These are phyloP conservation scores for Fusarium papillatum DNA, from an alignment of 2,329 filamentous ascomycete species.

Conservation along the genomic window DNA sequence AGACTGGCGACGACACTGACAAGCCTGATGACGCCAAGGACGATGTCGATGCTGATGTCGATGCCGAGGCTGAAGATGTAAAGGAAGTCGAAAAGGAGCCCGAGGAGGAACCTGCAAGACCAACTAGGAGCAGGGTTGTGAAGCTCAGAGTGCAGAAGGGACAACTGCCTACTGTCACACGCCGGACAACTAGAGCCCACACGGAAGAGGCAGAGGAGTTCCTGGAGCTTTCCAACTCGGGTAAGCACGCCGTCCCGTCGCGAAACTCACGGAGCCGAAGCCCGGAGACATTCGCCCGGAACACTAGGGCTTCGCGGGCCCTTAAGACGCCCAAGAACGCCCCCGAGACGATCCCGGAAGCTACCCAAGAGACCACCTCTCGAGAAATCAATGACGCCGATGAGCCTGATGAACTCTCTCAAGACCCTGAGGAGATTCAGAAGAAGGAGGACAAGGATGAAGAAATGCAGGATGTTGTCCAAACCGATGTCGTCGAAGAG, in stretches of 20 bases:
- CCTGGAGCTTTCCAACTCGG: slow-evolving; percentile 71
- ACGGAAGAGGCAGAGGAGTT: slow-evolving; percentile 69
- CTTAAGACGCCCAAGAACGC: slow-evolving; percentile 64
- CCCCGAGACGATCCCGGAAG: slow-evolving; percentile 65
- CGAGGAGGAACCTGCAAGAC: slow-evolving; percentile 37
- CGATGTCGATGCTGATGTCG: slow-evolving; percentile 34
- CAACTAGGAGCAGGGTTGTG: slow-evolving; percentile 55
- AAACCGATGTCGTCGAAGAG: slow-evolving; percentile 17
- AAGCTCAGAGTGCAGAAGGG: slow-evolving; percentile 58
- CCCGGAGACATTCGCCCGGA: slow-evolving; percentile 63
- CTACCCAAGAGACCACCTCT: slow-evolving; percentile 65
- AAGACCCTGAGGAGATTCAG: slow-evolving; percentile 45
- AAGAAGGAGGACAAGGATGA: slow-evolving; percentile 48
- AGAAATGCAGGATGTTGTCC: slow-evolving; percentile 43
- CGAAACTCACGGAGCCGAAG: slow-evolving; percentile 67
- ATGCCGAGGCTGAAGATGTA: slow-evolving; percentile 48
- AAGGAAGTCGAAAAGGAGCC: slow-evolving; percentile 45
- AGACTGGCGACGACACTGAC: slow-evolving; percentile 42
- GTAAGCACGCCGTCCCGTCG: slow-evolving; percentile 66
- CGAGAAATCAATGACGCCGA: slow-evolving; percentile 52
- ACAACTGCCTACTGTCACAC: slow-evolving; percentile 47
- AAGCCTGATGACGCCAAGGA: slow-evolving; percentile 48
- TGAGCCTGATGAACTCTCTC: slow-evolving; percentile 53
- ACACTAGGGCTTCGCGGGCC: slow-evolving; percentile 61
- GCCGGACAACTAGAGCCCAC: slow-evolving; percentile 65